Percentiles rank a stretch among this genome's conserved stretches.
phyloP scores from a whole-genome alignment of 2,329 filamentous ascomycete genomes.

The Phoma sp. region DNA sequence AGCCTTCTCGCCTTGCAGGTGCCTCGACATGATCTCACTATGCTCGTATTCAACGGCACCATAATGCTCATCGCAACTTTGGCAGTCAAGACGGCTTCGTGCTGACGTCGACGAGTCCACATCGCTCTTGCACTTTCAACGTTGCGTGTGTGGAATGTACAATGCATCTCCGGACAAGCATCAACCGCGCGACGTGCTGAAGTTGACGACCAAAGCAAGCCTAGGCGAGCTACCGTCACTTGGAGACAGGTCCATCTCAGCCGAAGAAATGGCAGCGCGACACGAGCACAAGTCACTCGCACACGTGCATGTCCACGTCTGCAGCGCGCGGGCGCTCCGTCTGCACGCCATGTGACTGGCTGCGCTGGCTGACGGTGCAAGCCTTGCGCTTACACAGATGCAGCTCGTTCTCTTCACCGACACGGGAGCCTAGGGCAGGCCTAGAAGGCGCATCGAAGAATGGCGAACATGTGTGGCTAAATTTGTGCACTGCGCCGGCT shows the following conservation, averaged over 20 bases:
- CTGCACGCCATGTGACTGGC: not conserved
- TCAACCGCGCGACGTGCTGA: not conserved
- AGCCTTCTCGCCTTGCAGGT: not conserved
- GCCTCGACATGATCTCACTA: no score
- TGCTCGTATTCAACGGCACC: not conserved
- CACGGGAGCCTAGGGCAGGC: not conserved
- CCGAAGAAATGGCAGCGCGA: not conserved
- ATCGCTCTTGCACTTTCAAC: not conserved
- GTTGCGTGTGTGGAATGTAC: not conserved
- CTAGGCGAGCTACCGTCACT: not conserved
- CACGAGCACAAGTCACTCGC: constrained; percentile 13
- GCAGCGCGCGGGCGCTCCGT: constrained; percentile 2
- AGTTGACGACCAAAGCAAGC: constrained; percentile 2
- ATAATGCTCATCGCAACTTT: not conserved
- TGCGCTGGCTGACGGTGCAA: not conserved
- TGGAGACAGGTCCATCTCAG: not conserved
- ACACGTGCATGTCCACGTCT: constrained; percentile 11
- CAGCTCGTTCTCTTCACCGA: constrained; percentile 1
- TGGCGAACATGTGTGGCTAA: constrained; percentile 1
- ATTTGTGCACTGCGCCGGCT: constrained; percentile 3
- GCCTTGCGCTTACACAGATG: constrained; percentile 14
- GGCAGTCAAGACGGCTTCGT: not conserved
- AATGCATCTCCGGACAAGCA: not conserved
- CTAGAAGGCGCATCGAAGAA: constrained; percentile 11
- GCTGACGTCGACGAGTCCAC: not conserved